These are phyloP conservation scores for Thermochaetoides thermophila DNA, from an alignment of 495 filamentous ascomycete species.

Conservation along the genomic window DNA sequence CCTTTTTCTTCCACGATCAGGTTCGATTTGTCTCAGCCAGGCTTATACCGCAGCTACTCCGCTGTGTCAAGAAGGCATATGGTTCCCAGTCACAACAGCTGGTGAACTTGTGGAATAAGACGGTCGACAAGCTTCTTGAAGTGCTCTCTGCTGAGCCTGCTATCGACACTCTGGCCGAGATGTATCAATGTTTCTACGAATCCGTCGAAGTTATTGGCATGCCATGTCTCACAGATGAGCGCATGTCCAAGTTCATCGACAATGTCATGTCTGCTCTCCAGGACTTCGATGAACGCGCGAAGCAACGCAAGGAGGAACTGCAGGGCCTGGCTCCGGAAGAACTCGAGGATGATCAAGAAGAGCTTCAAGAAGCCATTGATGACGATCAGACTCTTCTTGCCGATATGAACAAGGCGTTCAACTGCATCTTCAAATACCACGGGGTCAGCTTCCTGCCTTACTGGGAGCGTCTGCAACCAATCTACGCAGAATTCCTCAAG, in stretches of 20 bases:
- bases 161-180: constrained; percentile 91
- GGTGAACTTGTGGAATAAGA: constrained; percentile 64
- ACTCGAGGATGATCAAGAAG: constrained; percentile 43
- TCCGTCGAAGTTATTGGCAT: constrained; percentile 87
- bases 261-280: constrained; percentile 68
- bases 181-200: constrained; percentile 99
- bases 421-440: constrained; percentile 96
- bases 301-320: constrained; percentile 58
- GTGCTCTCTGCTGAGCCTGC: constrained; percentile 90
- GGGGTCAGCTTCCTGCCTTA: constrained; percentile 65
- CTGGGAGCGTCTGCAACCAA: constrained; percentile 71
- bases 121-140: constrained; percentile 82
- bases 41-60: constrained; percentile 84
- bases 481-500: constrained; percentile 74
- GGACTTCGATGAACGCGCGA: constrained; percentile 80
- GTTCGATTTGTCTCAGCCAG: constrained; percentile 93
- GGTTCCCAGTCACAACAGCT: constrained; percentile 62
- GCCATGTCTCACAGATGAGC: constrained; percentile 55
- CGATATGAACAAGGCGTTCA: constrained; percentile 99
- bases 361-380: constrained; percentile 78
- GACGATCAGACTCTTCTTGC: constrained; percentile 94
- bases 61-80: constrained; percentile 82
- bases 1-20: constrained; percentile 99
- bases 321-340: constrained; percentile 53
- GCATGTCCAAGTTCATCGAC: constrained; percentile 79